phyloP scores from a whole-genome alignment of 2,329 filamentous ascomycete genomes.

The Fusarium papillatum region DNA sequence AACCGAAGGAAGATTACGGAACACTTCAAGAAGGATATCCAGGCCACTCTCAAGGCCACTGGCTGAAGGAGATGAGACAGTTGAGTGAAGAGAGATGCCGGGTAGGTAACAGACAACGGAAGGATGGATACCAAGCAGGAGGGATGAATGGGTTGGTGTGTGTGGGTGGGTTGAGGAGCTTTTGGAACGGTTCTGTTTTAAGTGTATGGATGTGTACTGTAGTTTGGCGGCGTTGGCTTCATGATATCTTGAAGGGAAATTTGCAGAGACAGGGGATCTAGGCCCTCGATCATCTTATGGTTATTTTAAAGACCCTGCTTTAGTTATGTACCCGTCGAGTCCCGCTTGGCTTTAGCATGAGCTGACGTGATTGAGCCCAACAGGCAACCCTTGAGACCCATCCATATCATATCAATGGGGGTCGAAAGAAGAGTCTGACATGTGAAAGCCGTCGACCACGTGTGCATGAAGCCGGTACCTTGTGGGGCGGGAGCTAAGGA shows the following conservation, averaged over 20 bases:
- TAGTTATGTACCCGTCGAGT: not conserved
- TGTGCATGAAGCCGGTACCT: slow-evolving; percentile 9
- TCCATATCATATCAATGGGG: not conserved
- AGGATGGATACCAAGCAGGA: slow-evolving; percentile 41
- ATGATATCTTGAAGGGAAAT: slow-evolving; percentile 39
- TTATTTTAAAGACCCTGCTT: slow-evolving; percentile 17
- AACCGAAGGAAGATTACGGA: slow-evolving; percentile 67
- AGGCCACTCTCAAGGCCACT: slow-evolving; percentile 52
- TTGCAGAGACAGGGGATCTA: slow-evolving; percentile 26
- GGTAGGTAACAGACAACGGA: slow-evolving; percentile 23
- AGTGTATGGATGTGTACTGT: slow-evolving; percentile 40
- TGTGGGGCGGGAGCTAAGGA: slow-evolving; percentile 4
- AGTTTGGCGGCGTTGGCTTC: slow-evolving; percentile 43
- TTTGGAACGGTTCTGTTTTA: slow-evolving; percentile 29
- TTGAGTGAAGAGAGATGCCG: slow-evolving; percentile 12
- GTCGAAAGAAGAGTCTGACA: slow-evolving; percentile 1
- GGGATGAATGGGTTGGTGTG: not conserved
- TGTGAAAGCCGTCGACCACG: slow-evolving; percentile 10
- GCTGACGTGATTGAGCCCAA: slow-evolving; percentile 2
- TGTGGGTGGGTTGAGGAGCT: slow-evolving; percentile 1
- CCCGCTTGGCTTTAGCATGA: not conserved
- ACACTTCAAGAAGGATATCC: slow-evolving; percentile 65
- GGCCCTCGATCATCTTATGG: slow-evolving; percentile 21
- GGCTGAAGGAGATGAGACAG: slow-evolving; percentile 5
- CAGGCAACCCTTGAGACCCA: not conserved